Evolutionary conservation across 169 alveolate genomes (phyloP).

Genomic region (Eimeria maxima): DNA sequence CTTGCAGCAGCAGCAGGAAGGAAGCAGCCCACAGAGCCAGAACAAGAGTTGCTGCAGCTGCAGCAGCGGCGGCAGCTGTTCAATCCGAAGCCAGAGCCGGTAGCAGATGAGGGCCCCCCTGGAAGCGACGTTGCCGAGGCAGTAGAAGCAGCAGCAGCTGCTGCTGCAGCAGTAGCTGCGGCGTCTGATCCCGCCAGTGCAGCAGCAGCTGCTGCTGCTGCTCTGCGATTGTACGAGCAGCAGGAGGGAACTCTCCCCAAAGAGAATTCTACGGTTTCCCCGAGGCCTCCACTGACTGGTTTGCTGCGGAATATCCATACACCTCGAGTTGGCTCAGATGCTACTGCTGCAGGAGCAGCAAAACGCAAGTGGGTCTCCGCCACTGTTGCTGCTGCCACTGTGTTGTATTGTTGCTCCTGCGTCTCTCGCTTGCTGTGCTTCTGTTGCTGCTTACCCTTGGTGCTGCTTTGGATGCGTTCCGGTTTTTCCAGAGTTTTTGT

Average conservation of each 20-base stretch:
- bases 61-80: conserved; percentile 55
- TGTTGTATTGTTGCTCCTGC: background rate
- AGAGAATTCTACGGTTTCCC: conserved; percentile 11
- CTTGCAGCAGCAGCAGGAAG: conserved; percentile 58
- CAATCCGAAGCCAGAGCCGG: background rate
- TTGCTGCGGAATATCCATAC: background rate
- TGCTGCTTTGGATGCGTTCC: no score
- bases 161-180: conserved; percentile 34
- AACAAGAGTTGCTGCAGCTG: no score
- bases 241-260: background rate
- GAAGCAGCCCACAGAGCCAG: background rate
- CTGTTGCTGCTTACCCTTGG: background rate
- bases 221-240: conserved; percentile 51
- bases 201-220: background rate
- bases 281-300: conserved; percentile 19
- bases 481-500: background rate
- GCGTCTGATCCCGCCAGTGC: background rate
- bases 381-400: conserved; percentile 1
- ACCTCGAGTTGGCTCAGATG: background rate
- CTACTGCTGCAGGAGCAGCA: conserved; percentile 35
- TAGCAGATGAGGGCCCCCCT: conserved; percentile 36
- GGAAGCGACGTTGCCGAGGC: conserved; percentile 38
- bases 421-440: background rate
- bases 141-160: conserved; percentile 53
- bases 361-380: background rate